Evolutionary conservation across 2,329 filamentous ascomycete species (phyloP), one percentile per base, ranked within the genome.

Genomic region (Ilyonectria mors-panacis): DNA sequence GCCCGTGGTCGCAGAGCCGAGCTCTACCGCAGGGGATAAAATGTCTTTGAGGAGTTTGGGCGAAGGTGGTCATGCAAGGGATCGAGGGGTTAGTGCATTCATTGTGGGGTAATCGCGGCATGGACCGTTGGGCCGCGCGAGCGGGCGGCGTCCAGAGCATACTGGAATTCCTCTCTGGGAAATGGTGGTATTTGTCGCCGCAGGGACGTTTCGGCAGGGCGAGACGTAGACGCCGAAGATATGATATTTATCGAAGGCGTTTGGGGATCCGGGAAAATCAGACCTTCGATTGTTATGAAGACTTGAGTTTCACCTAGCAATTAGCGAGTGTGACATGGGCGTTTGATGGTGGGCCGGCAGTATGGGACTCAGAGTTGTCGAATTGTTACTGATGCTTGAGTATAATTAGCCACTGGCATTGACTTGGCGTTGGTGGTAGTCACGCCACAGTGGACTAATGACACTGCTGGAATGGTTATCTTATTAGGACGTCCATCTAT

Each of bases 241-340:
- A 73, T 67, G 63, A 74, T 62, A 47, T 57, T 63, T 39, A 72
- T 56, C n/a, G n/a, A 61, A 65, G 73, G 73, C 73, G 73, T 75
- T 74, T 67, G n/a, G 35, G 62, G 56, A 28, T 65, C 21, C 33
- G 63, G 23, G 42, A n/a, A 26, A 30, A 33, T 51, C 45, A 50
- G 30, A 56, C 53, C 15, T 56, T 23, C 21, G 50, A 45, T 39
- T 54, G 3, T 56, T 21, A 53, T 35, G 28, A 35, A 35, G 30
- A 53, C 33, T 35, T 53, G 50, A 35, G n/a, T 35, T 21, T 12
- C n/a, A 12, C 10, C 48, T 4, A 19, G 15, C 30, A 35, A 53
- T 30, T 35, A 6, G 6, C 50, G 50, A 23, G 17, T 13, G n/a
- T 53, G 28, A 35, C 50, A n/a, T 53, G n/a, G 30, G 5, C 28